phyloP scores from a whole-genome alignment of 306 rosid genomes.

The Corylus americana region DNA sequence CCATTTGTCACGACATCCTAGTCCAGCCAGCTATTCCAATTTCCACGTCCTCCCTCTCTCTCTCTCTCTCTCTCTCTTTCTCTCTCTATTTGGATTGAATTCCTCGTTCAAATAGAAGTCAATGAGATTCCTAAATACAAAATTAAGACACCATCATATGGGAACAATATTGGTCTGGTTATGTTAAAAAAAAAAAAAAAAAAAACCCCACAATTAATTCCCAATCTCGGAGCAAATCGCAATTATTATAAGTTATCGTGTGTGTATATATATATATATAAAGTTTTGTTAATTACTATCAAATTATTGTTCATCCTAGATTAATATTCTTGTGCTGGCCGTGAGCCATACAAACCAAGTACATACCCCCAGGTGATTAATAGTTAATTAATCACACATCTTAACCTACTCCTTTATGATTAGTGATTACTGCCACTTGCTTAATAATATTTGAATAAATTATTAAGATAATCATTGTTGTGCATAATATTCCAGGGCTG shows the following conservation, averaged over 20 bases:
- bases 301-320: background rate
- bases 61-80: background rate
- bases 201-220: background rate
- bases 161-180: slow-evolving; percentile 23
- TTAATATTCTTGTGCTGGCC: slow-evolving; percentile 20
- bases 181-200: no score
- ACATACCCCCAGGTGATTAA: background rate
- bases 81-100: background rate
- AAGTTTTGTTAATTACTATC: background rate
- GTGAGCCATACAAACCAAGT: slow-evolving; percentile 8
- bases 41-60: background rate
- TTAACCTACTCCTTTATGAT: slow-evolving; percentile 7
- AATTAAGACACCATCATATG: background rate
- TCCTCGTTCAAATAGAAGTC: slow-evolving; percentile 21
- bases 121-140: slow-evolving; percentile 29
- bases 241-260: background rate
- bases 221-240: slow-evolving; percentile 18
- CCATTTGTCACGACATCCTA: slow-evolving; percentile 3
- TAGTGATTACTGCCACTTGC: background rate
- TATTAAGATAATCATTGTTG: background rate
- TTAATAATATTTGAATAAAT: background rate
- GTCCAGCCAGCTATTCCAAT: background rate
- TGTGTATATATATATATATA: background rate
- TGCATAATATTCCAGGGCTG: background rate
- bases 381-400: slow-evolving; percentile 16